Percentiles rank a stretch among this genome's conserved stretches.
Evolutionary conservation across 2,329 filamentous ascomycete genomes (phyloP).

Genomic region (Aspergillus fijiensis): DNA sequence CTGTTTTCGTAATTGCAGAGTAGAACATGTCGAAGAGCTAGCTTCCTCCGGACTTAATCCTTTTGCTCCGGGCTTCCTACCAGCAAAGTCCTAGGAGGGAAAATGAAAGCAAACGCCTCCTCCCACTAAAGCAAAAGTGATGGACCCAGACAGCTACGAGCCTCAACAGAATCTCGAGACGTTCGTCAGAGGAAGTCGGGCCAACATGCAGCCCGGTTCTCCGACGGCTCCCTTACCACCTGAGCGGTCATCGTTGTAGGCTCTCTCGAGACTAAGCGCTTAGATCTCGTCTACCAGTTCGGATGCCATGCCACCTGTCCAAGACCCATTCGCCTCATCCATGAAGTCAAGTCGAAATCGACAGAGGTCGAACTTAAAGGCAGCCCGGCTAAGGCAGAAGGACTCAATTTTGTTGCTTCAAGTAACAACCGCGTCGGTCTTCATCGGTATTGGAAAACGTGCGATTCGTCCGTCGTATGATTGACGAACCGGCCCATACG

Average conservation of each 20-base stretch:
- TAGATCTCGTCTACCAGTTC: conserved; percentile 16
- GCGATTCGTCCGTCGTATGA: conserved; percentile 23
- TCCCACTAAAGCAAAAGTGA: neutral
- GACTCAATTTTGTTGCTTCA: conserved; percentile 16
- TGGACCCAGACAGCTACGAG: neutral
- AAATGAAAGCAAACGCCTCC: conserved; percentile 5
- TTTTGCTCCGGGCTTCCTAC: neutral
- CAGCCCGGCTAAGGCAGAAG: conserved; percentile 20
- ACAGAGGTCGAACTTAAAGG: conserved; percentile 19
- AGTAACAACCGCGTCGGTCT: conserved; percentile 24
- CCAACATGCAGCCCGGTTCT: conserved; percentile 5
- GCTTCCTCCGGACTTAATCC: neutral
- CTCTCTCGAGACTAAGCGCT: conserved; percentile 17
- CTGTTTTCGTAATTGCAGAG: conserved; percentile 8
- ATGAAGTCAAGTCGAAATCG: conserved; percentile 18
- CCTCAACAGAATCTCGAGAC: neutral
- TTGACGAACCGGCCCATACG: conserved; percentile 17
- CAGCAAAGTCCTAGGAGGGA: neutral
- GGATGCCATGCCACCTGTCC: conserved; percentile 18
- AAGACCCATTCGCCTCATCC: conserved; percentile 21
- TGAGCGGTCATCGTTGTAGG: conserved; percentile 9
- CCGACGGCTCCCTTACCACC: conserved; percentile 4
- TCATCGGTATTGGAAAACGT: conserved; percentile 19
- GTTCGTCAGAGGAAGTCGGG: neutral
- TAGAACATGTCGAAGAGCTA: conserved; percentile 4